phyloP scores from a whole-genome alignment of 176 grass and related monocot genomes.

The Alopecurus myosuroides region DNA sequence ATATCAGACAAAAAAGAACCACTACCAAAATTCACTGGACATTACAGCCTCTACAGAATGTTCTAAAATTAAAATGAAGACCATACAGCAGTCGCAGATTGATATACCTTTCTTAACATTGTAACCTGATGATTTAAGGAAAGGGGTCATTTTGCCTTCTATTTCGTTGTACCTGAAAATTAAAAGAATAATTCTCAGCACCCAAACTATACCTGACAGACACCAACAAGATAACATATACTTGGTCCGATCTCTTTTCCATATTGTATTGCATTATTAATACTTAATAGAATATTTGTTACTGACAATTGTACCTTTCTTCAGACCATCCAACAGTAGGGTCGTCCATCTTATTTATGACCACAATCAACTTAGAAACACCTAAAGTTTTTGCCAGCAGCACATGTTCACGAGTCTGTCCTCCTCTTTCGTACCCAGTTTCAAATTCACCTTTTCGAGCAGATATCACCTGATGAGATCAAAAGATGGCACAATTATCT shows the following conservation, averaged over 20 bases:
- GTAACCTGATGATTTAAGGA: constrained; percentile 83
- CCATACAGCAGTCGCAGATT: neutral
- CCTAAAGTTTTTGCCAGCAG: constrained; percentile 87
- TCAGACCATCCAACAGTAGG: constrained; percentile 78
- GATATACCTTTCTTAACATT: constrained; percentile 82
- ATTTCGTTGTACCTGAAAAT: constrained; percentile 83
- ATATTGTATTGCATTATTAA: neutral
- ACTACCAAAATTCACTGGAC: neutral
- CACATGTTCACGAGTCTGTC: constrained; percentile 84
- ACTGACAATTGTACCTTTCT: constrained; percentile 43
- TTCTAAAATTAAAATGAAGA: neutral
- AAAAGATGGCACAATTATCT: neutral
- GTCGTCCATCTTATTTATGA: constrained; percentile 93
- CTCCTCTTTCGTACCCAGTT: constrained; percentile 87
- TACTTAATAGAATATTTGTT: neutral
- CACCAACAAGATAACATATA: neutral
- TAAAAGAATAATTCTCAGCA: constrained; percentile 16
- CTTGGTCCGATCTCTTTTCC: neutral
- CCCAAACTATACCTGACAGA: neutral
- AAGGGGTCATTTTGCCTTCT: constrained; percentile 78
- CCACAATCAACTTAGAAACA: constrained; percentile 70
- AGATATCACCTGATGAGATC: constrained; percentile 63
- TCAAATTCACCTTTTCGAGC: constrained; percentile 95
- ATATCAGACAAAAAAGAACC: neutral
- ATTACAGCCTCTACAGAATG: neutral